phyloP scores from a whole-genome alignment of 768 basidiomycete species.

The Cubamyces lactineus region DNA sequence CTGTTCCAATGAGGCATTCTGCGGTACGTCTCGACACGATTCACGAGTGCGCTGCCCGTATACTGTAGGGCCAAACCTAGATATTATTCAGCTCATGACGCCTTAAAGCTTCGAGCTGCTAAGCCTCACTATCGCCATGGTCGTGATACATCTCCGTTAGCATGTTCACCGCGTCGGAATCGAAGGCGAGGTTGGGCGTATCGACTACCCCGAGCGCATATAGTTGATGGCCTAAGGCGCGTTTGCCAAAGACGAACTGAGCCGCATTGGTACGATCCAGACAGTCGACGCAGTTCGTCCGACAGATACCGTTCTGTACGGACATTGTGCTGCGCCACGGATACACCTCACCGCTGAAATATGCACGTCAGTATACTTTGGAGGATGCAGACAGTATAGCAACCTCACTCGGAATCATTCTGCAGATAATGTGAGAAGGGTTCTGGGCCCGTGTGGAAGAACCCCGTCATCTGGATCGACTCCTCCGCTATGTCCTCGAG shows the following conservation, averaged over 20 bases:
- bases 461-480: constrained; percentile 85
- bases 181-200: constrained; percentile 83
- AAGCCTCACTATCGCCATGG: constrained; percentile 84
- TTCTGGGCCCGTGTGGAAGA: constrained; percentile 94
- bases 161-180: constrained; percentile 95
- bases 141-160: constrained; percentile 99
- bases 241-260: constrained; percentile 95
- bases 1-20: constrained; percentile 97
- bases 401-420: constrained; percentile 42
- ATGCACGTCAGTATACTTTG: background rate
- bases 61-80: constrained; percentile 94
- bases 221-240: constrained; percentile 92
- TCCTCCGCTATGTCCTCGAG: constrained; percentile 95
- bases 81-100: constrained; percentile 5
- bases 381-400: background rate
- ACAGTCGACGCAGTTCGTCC: constrained; percentile 97
- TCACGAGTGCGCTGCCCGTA: constrained; percentile 94
- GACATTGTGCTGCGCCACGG: constrained; percentile 68
- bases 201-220: constrained; percentile 92
- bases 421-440: constrained; percentile 73
- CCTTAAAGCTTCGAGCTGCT: background rate
- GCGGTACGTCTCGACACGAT: constrained; percentile 93
- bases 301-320: constrained; percentile 89
- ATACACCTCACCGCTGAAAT: constrained; percentile 31
- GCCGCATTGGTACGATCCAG: constrained; percentile 95